Evolutionary conservation across 2,329 filamentous ascomycete genomes (phyloP), one percentile per base, ranked within the genome.

Genomic region (Ascochyta koolunga): DNA sequence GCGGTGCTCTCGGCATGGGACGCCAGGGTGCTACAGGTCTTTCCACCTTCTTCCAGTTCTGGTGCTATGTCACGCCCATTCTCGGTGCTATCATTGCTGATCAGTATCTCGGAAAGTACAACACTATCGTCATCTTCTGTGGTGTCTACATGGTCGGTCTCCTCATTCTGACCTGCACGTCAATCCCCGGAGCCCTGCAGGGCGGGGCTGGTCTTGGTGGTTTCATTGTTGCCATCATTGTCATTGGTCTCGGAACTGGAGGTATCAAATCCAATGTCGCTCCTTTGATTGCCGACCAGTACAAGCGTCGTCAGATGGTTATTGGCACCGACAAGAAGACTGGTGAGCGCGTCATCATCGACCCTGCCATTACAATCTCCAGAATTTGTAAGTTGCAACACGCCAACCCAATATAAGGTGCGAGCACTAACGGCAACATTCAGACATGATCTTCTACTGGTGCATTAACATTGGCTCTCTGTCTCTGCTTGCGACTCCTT

Each of bases 181-280:
- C 89, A 5, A 78, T 89, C 2, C 89, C 89, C 0, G 62, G 66
- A 1, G 86, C 89, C 50, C 87, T 92, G 36, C 75, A 82, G 32
- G 76, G 84, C 39, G 80, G 86, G 22, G 79, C 82, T 25, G 79
- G 86, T 1, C 82, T 90, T 32, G 87, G 79, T 13, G 86, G 83
- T 54, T 90, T 90, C 73, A 72, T 87, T 2, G 76, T 62, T 18
- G 55, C 85, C 42, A 77, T 89, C 45, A 76, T 90, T 37, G 82
- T 91, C 68, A 83, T 91, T 68, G 88, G 88, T 44, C 75, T 90
- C 36, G 89, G 89, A 50, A 90, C 89, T 4, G 89, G 89, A 62
- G 88, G 90, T 71, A 91, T 93, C 85, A 93, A 93, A 79, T 85
- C 88, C 61, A 93, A 93, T 69, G 89, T 93, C 41, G 77, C 78